Base-by-base conservation (phyloP, 1,139 yeast genomes). In the Magnusiomyces starmeri region DNA sequence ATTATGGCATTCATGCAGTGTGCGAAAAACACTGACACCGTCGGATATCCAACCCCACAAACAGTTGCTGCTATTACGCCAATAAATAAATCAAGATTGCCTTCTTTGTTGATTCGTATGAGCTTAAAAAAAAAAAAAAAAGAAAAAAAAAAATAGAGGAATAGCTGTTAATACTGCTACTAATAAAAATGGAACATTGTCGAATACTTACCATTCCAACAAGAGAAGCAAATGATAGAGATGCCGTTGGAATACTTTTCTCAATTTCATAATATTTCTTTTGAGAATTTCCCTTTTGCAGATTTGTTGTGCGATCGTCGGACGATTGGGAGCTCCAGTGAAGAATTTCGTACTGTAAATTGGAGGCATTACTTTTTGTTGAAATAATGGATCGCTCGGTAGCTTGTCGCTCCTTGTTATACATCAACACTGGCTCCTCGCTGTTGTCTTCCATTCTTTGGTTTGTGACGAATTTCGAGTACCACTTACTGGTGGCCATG, bases 11-110 rank as follows among this genome's bases (percentile, higher is more conserved):
- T 60, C 54, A 73, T 63, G 40, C 66, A 62, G 43, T 69, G 65
- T 14, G 73, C 74, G 47, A 69, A 69, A 45, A 72, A 61, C 40
- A 72, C 62, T 40, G 70, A 67, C 52, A 71, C 62, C 12, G 73
- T 65, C 2, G 75, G 72, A 55, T 70, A 71, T 14, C 72, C 72
- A 51, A 68, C 63, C 8, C 76, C 76, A 34, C 69, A 61, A 18
- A 67, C 43, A 10, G 64, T 55, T 22, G 74, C 61, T 6, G 65
- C 63, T 32, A 58, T 29, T 3, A 62, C 57, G 7, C 75, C 76
- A 45, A 68, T 43, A 18, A 62, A 29, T 47, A 72, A 52, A 48
- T 56, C 56, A 50, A 53, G 53, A 44, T 59, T 63, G 49, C 66
- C 71, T 22, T 54, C 51, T 34, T 54, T 52, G 57, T 65, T 67